Base-by-base conservation (phyloP, 2,329 filamentous ascomycete genomes). In the Xylaria hypoxylon region DNA sequence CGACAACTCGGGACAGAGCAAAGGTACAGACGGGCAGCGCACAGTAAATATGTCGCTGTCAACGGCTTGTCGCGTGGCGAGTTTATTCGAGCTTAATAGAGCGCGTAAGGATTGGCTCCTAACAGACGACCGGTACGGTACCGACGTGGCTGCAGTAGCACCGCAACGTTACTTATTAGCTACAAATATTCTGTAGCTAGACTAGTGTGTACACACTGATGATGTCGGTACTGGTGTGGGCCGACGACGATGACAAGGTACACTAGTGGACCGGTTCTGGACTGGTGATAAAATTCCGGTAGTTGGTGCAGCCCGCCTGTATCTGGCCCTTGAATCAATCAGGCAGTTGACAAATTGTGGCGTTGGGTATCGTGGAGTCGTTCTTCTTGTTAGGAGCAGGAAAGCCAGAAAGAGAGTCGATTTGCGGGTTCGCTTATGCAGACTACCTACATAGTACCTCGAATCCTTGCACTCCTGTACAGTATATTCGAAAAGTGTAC, bases 141-240 rank as follows among this genome's bases (percentile, higher is more conserved):
- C 45, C 56, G 61, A 48, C 22, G 53, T 62, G 51, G 57, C 53
- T 68, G 70, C 64, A 72, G 67, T 69, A 71, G 65, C 61, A 69
- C 67, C 67, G 70, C 70, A 72, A 72, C 70, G 70, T 72, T 72
- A 72, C 70, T 63, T 69, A 70, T 56, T 68, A 42, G 52, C 24
- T 35, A 38, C 44, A 48, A 22, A 17, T 53, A n/a, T 13, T n/a
- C 42, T 33, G 31, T 50, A 42, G 5, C 22, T 48, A 58, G 28
- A 26, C 33, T 19, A 28, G 19, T 48, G 35, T 38, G 13, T 15
- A 15, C 15, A n/a, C n/a, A n/a, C n/a, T n/a, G n/a, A n/a, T 13
- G 35, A 38, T 15, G 35, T 38, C 35, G 50, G 51, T 55, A 24
- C 52, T 17, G 35, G 52, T 42, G 44, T 55, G 52, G 52, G 22